A percentile compares a stretch with the other conserved stretches of the same genome.
Conservation (phyloP, 306 rosid species). For the Cucumis cinereus region DNA sequence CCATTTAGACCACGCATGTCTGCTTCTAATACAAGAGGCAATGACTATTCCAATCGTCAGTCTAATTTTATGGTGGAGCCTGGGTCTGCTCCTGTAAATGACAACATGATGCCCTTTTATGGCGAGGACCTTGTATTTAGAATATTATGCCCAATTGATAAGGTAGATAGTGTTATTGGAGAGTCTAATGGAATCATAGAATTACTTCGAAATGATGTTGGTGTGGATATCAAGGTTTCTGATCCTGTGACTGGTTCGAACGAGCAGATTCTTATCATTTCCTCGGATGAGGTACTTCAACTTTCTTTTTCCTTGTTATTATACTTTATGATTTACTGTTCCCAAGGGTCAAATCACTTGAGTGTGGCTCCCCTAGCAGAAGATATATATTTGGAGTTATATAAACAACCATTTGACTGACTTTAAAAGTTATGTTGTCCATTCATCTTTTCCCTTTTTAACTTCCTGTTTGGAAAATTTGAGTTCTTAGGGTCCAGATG, state of each 20-base stretch:
- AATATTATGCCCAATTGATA: conserved; percentile 79
- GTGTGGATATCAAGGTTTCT: conserved; percentile 66
- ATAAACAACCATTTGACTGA: not conserved
- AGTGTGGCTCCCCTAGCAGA: not conserved
- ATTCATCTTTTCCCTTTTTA: not conserved
- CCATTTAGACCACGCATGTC: conserved; percentile 50
- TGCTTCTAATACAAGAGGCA: conserved; percentile 36
- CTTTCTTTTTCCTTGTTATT: not conserved
- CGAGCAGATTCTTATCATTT: conserved; percentile 68
- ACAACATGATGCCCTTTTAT: conserved; percentile 41
- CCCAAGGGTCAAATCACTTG: not conserved
- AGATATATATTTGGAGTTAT: not conserved
- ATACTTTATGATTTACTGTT: not conserved
- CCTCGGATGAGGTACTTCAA: conserved; percentile 79
- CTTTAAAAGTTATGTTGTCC: not conserved
- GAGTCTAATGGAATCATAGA: conserved; percentile 75
- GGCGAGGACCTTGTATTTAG: conserved; percentile 80
- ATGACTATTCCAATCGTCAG: conserved; percentile 40
- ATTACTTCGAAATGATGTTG: conserved; percentile 77
- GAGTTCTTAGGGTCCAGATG: conserved; percentile 71
- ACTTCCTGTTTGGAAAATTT: conserved; percentile 13
- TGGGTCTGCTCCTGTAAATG: conserved; percentile 41
- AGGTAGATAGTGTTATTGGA: conserved; percentile 60
- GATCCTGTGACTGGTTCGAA: conserved; percentile 62
- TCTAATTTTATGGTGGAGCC: conserved; percentile 43